Evolutionary conservation across 2,329 filamentous ascomycete species (phyloP), one percentile per base, ranked within the genome.

Genomic region (Trichoderma hamatum): DNA sequence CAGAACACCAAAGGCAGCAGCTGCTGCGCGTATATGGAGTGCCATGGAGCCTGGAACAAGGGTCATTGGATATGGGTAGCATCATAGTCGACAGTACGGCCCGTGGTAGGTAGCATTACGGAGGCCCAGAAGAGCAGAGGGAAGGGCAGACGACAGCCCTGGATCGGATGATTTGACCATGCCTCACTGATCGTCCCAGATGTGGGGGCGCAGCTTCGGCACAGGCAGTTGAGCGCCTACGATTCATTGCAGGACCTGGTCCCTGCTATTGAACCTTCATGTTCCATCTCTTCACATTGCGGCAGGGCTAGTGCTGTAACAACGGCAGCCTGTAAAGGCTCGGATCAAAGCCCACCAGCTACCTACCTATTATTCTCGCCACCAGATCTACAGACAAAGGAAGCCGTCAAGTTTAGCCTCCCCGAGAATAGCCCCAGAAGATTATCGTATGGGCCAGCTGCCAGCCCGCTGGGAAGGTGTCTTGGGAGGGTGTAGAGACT

Each of bases 141-240:
- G 1, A 19, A 32, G 63, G 30, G 14, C 46, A 24, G 43, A n/a
- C 51, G 34, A 56, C 52, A 65, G 52, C 63, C 52, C 51, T 66
- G 52, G 63, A 58, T 66, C 63, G 63, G 52, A 66, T 66, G 63
- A 66, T 58, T 56, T 66, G 52, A 36, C 63, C 52, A 56, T 56
- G 62, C 36, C 63, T 58, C 52, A 49, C 63, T 66, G 63, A 66
- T 66, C 63, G 63, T 66, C 63, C 36, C 63, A 66, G 63, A 30
- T 49, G 63, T 66, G 63, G 63, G 63, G 63, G 63, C 26, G 36
- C 52, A 43, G 52, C 52, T 32, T 55, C 52, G 54, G 32, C 54
- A 58, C 54, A 36, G 30, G 32, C 13, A 30, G 28, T 19, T 19
- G 26, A 51, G 46, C n/a, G 19, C 28, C 28, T n/a, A n/a, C 16